Conservation (phyloP, 345 rosid genomes). For the Acer yangbiense region DNA sequence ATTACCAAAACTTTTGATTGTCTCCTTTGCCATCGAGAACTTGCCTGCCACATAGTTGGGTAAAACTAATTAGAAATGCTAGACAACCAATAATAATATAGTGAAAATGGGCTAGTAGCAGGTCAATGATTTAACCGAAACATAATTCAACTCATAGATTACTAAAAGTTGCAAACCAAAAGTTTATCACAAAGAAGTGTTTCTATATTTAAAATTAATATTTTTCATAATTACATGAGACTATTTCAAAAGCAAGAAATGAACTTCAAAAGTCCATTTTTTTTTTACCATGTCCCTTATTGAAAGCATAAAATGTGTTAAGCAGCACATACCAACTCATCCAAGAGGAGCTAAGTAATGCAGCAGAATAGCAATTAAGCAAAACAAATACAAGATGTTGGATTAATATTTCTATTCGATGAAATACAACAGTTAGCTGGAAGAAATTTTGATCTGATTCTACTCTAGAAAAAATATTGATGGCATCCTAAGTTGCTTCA, state of each 20-base stretch:
- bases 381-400: too few species aligned
- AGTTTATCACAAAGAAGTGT: too few species aligned
- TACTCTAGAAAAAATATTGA: not conserved
- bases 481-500: not conserved
- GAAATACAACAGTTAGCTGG: not conserved
- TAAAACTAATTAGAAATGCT: slow-evolving; percentile 1
- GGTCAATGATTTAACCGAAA: not conserved
- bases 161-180: not conserved
- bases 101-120: slow-evolving; percentile 2
- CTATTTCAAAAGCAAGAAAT: too few species aligned
- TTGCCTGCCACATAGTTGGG: slow-evolving; percentile 59
- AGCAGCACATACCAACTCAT: too few species aligned
- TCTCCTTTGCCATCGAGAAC: slow-evolving; percentile 88
- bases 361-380: too few species aligned
- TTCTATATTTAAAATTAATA: too few species aligned
- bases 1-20: slow-evolving; percentile 91
- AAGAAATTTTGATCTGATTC: not conserved
- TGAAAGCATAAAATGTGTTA: too few species aligned
- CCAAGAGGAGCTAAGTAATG: too few species aligned
- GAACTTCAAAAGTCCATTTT: too few species aligned
- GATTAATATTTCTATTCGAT: too few species aligned
- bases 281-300: too few species aligned
- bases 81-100: not conserved
- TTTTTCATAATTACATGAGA: too few species aligned
- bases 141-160: not conserved